Evolutionary conservation across 2,329 filamentous ascomycete species (phyloP).

Genomic region (Nakataea oryzae): DNA sequence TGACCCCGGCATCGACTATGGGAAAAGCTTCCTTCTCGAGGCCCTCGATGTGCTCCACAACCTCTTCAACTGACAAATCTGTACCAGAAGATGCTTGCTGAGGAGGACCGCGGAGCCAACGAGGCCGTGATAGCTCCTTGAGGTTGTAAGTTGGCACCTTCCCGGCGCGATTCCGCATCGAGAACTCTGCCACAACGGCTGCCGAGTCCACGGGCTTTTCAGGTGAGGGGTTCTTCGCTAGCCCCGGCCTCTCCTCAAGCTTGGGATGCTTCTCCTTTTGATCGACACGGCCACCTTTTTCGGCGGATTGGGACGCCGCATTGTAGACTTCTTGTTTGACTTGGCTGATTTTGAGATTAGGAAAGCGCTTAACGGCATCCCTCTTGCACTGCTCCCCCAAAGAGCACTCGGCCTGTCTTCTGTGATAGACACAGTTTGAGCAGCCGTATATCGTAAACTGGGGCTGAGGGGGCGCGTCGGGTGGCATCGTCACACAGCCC

Average conservation of each 20-base stretch:
- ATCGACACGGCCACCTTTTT: too few species aligned
- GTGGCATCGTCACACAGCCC: conserved; percentile 16
- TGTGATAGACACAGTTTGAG: conserved; percentile 19
- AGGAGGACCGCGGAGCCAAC: not conserved
- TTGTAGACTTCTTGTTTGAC: not conserved
- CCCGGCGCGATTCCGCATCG: not conserved
- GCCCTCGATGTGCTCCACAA: not conserved
- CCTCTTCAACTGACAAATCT: not conserved
- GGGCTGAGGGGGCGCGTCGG: conserved; percentile 1
- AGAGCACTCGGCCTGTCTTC: conserved; percentile 11
- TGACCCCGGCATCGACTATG: not conserved
- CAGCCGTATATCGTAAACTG: conserved; percentile 11
- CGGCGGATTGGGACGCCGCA: not conserved
- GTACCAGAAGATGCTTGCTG: not conserved
- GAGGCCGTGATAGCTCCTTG: not conserved
- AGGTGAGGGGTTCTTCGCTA: not conserved
- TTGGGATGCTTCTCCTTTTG: too few species aligned
- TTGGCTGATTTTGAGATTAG: not conserved
- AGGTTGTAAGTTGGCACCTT: not conserved
- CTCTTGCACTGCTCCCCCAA: not conserved
- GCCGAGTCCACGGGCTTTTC: not conserved
- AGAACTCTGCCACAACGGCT: not conserved
- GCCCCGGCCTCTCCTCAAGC: too few species aligned
- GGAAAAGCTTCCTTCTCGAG: not conserved
- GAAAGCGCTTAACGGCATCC: not conserved